Percentiles rank a stretch among this genome's conserved stretches.
Evolutionary conservation across 83 land plant genomes (phyloP).

Genomic region (Picea abies): DNA sequence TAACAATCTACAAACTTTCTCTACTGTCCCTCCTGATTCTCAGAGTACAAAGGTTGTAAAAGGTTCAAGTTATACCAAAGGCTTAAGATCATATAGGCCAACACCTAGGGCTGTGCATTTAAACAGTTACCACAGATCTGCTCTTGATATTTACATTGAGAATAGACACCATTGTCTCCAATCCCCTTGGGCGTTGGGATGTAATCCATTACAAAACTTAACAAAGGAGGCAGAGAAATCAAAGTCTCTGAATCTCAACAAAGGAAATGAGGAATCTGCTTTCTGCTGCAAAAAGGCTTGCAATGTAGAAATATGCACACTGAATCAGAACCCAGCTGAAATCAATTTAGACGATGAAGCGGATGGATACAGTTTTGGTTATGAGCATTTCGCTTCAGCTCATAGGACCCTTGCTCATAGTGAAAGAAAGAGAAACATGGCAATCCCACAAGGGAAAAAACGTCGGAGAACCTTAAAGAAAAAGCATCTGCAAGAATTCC

Average conservation of each 20-base stretch:
- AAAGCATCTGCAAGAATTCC: slow-evolving; percentile 3
- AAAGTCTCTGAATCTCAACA: background rate
- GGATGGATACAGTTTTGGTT: background rate
- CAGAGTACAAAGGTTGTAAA: background rate
- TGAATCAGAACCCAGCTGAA: slow-evolving; percentile 13
- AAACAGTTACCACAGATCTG: background rate
- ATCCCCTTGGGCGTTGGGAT: background rate
- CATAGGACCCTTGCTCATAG: background rate
- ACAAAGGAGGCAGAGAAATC: background rate
- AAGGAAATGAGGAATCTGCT: background rate
- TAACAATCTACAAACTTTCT: slow-evolving; percentile 7
- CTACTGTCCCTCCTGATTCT: background rate
- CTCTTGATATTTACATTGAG: background rate
- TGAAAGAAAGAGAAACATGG: background rate
- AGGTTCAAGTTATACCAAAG: slow-evolving; percentile 3
- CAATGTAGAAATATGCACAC: slow-evolving; percentile 12
- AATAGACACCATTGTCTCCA: background rate
- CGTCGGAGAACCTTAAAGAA: slow-evolving; percentile 5
- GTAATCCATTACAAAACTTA: background rate
- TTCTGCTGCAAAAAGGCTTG: background rate
- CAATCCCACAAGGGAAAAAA: background rate
- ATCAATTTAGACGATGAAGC: slow-evolving; percentile 8
- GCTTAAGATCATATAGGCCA: slow-evolving; percentile 5
- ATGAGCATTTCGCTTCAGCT: background rate
- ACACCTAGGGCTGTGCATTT: background rate